Conservation (phyloP, 768 basidiomycete species). For the Coprinellus aureogranulatus region DNA sequence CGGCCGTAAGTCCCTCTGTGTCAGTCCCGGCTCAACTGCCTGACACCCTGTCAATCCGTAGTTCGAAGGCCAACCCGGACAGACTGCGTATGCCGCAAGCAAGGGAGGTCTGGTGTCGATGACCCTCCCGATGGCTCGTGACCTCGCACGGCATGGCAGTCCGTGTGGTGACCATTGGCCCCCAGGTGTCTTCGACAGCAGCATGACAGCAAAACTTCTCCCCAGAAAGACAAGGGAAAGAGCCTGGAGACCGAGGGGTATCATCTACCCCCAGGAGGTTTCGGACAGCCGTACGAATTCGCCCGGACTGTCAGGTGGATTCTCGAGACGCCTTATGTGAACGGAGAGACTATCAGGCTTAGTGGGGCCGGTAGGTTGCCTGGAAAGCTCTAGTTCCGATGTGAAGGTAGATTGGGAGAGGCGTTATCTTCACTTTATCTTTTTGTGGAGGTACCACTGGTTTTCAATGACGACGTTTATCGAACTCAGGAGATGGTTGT, state of each 20-base stretch:
- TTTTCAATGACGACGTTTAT: too few relatives aligned
- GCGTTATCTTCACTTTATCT: not conserved
- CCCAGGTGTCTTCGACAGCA: constrained; percentile 51
- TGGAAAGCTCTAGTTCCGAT: constrained; percentile 28
- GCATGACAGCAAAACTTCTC: constrained; percentile 40
- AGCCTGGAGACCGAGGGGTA: constrained; percentile 38
- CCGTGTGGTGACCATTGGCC: constrained; percentile 57
- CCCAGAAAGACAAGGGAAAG: constrained; percentile 31
- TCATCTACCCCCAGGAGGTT: constrained; percentile 45
- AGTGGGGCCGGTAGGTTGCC: constrained; percentile 44
- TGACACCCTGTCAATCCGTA: too few relatives aligned
- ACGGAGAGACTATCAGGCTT: constrained; percentile 50
- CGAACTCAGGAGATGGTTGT: not conserved
- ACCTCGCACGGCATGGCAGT: constrained; percentile 51
- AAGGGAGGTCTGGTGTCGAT: constrained; percentile 59
- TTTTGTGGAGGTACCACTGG: too few relatives aligned
- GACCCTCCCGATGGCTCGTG: constrained; percentile 61
- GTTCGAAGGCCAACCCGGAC: constrained; percentile 59
- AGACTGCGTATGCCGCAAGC: constrained; percentile 53
- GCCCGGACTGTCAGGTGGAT: constrained; percentile 50
- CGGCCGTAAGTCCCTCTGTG: constrained; percentile 34
- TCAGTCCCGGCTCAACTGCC: too few relatives aligned
- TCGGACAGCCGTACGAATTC: constrained; percentile 49
- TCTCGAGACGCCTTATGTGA: constrained; percentile 51
- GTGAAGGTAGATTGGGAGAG: not conserved